A percentile compares a stretch with the other conserved stretches of the same genome.
These are phyloP conservation scores for Rachicladosporium sp. DNA, from an alignment of 2,329 filamentous ascomycete genomes.

Conservation along the genomic window DNA sequence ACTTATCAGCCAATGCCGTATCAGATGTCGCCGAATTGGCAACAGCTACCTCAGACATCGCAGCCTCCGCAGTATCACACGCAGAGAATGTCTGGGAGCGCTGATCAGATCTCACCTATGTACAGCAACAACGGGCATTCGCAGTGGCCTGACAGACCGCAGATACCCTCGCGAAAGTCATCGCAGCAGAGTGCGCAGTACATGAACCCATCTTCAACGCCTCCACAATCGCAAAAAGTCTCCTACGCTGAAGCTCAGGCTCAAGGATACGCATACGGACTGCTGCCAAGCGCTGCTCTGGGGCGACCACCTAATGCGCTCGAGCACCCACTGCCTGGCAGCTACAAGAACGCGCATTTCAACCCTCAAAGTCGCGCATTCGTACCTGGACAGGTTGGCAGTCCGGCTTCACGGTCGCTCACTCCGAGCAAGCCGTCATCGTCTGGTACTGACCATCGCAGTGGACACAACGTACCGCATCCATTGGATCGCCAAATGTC, in stretches of 20 bases:
- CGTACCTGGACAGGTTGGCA: slow-evolving; percentile 47
- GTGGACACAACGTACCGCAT: slow-evolving; percentile 6
- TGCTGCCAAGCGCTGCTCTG: slow-evolving; percentile 58
- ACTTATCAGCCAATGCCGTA: slow-evolving; percentile 8
- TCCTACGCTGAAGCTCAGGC: slow-evolving; percentile 6
- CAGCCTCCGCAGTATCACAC: not conserved
- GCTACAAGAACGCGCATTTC: slow-evolving; percentile 73
- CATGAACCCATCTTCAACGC: too few species aligned
- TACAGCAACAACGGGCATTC: too few species aligned
- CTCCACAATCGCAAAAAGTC: not conserved
- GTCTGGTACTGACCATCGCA: slow-evolving; percentile 5
- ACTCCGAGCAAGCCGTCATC: slow-evolving; percentile 11
- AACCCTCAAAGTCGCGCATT: slow-evolving; percentile 96
- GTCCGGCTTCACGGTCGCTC: slow-evolving; percentile 8
- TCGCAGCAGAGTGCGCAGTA: not conserved
- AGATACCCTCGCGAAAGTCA: not conserved
- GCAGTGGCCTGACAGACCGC: slow-evolving; percentile 1
- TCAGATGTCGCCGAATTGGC: slow-evolving; percentile 13
- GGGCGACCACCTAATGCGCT: slow-evolving; percentile 59
- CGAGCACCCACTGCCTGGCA: slow-evolving; percentile 74
- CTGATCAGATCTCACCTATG: too few species aligned
- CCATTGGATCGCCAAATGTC: slow-evolving; percentile 19
- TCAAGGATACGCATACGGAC: slow-evolving; percentile 59
- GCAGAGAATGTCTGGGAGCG: not conserved
- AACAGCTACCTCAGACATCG: slow-evolving; percentile 13